Base-by-base conservation (phyloP, 176 grass and related monocot genomes). In the Ananas comosus region DNA sequence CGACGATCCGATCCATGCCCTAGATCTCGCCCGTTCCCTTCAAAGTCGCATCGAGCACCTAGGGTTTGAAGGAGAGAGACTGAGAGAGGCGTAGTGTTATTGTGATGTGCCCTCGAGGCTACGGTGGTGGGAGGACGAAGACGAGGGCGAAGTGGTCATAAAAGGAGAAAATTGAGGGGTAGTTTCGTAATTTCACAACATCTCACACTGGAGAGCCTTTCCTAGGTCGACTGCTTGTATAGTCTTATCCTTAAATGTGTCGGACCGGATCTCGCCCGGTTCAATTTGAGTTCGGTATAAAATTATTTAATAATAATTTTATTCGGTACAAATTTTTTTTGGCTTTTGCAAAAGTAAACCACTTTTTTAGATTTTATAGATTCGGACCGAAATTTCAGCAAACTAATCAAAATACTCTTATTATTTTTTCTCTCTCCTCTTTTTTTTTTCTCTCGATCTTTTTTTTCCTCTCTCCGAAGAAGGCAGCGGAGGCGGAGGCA, bases 1-100 rank as follows among this genome's bases (percentile, higher is more conserved):
- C 86, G 9, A 89, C 79, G 51, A 89, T 89, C 24, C 86, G 79
- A 68, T 89, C 86, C 86, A 89, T 89, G 71, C 68, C 64, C 14
- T 72, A 16, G 11, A 48, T 16, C 50, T 29, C 51, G 24, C 6
- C 0, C 66, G 23, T 3, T 25, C 13, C 0, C 5, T 49, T 70
- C 64, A 5, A 9, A 49, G 49, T 33, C 33, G 53, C 70, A 47
- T 70, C 42, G 8, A 47, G 50, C 51, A 69, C 54, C 64, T 85
- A 88, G 86, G 82, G 79, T 82, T 72, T 63, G 72, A 70, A 76
- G 75, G 1, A 28, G 51, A 53, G 21, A 67, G 64, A 1, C 17
- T 2, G 28, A 51, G 13, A 22, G 18, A 1, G 13, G 2, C 1
- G 23, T 4, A 8, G 11, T 4, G n/a, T 61, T 22, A 16, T 16